Conservation (phyloP, 2,329 filamentous ascomycete genomes). For the Xenosphaeropsis pyriputrescens region DNA sequence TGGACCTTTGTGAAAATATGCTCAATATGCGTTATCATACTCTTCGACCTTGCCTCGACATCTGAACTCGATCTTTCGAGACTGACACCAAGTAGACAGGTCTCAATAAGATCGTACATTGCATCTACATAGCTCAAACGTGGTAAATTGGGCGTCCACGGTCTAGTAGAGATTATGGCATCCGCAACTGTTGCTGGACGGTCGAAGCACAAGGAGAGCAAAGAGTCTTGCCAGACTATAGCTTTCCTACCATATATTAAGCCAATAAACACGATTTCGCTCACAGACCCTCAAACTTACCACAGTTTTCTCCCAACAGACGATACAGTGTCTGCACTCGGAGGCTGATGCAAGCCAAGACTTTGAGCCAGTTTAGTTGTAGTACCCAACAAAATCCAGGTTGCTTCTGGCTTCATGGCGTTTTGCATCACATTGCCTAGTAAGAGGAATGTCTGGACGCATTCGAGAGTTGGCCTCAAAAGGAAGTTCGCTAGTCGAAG, state of each 20-base stretch:
- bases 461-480: constrained; percentile 43
- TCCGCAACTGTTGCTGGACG: constrained; percentile 45
- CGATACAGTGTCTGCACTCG: neutral
- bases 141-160: constrained; percentile 17
- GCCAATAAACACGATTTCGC: neutral
- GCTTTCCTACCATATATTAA: constrained; percentile 10
- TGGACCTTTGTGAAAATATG: neutral
- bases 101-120: constrained; percentile 18
- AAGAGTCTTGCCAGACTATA: constrained; percentile 46
- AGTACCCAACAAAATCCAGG: constrained; percentile 45
- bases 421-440: constrained; percentile 47
- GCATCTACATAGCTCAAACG: constrained; percentile 17
- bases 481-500: constrained; percentile 44
- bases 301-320: constrained; percentile 2
- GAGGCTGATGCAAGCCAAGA: constrained; percentile 33
- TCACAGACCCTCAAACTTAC: neutral
- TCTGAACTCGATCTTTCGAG: constrained; percentile 27
- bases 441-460: constrained; percentile 44
- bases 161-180: constrained; percentile 30
- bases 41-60: neutral
- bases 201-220: constrained; percentile 48
- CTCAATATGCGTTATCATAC: neutral
- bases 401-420: constrained; percentile 51
- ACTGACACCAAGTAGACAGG: neutral
- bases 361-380: constrained; percentile 49